These are phyloP conservation scores for Blepharisma japonicum DNA, from an alignment of 73 alveolate species.

Conservation along the genomic window DNA sequence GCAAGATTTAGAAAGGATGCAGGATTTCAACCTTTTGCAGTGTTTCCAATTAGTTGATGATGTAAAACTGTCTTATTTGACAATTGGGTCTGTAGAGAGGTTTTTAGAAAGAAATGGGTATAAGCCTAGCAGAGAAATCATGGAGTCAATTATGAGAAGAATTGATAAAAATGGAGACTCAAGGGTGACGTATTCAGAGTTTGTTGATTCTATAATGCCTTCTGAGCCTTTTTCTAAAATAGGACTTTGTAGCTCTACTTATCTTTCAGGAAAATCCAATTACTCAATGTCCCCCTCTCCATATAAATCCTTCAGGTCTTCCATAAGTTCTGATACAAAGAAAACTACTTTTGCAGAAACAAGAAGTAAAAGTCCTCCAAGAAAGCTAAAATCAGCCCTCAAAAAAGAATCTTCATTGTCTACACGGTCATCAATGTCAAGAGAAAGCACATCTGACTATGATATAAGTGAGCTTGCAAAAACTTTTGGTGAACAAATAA, in stretches of 20 bases:
- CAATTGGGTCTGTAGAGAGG: no score
- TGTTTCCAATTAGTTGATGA: constrained; percentile 44
- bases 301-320: no score
- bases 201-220: constrained; percentile 26
- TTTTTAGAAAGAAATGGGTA: constrained; percentile 23
- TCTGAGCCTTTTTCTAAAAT: constrained; percentile 24
- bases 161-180: constrained; percentile 51
- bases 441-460: no score
- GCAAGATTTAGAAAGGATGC: constrained; percentile 36
- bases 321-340: no score
- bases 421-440: no score
- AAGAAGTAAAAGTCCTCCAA: no score
- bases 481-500: not conserved
- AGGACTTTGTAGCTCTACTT: not conserved
- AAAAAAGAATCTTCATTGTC: no score
- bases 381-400: no score
- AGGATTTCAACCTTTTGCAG: constrained; percentile 47
- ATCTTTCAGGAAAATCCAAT: no score
- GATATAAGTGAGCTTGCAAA: not conserved
- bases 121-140: constrained; percentile 32
- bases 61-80: no score
- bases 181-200: constrained; percentile 40
- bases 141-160: constrained; percentile 47
- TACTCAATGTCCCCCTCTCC: no score
- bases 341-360: no score